A percentile compares a stretch with the other conserved stretches of the same genome.
Evolutionary conservation across 1,139 yeast species (phyloP).

Genomic region (Petasospora rhodanensis): DNA sequence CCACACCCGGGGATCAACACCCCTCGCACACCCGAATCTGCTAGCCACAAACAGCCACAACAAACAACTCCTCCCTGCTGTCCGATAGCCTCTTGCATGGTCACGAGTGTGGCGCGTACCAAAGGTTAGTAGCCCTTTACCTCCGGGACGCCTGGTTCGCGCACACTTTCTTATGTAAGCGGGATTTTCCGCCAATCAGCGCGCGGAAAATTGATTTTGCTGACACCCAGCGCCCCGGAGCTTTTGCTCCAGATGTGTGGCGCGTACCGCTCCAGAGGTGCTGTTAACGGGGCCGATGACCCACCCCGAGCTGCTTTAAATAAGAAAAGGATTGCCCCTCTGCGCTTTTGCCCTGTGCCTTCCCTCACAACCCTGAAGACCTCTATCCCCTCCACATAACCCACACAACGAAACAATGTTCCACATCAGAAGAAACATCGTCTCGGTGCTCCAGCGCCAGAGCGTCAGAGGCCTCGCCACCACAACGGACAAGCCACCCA

Average conservation of each 20-base stretch:
- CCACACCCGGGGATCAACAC: no score
- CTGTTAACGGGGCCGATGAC: slow-evolving; percentile 25
- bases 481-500: slow-evolving; percentile 36
- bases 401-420: slow-evolving; percentile 5
- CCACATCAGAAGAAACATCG: slow-evolving; percentile 13
- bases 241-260: slow-evolving; percentile 5
- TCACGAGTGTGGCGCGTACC: slow-evolving; percentile 3
- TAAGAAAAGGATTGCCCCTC: slow-evolving; percentile 1
- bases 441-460: slow-evolving; percentile 6
- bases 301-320: no score
- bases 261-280: slow-evolving; percentile 16
- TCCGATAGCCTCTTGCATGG: no score
- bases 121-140: slow-evolving; percentile 2
- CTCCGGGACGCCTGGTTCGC: slow-evolving; percentile 6
- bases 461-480: slow-evolving; percentile 21
- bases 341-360: background rate
- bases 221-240: slow-evolving; percentile 21
- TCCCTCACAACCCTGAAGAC: no score
- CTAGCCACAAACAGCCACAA: background rate
- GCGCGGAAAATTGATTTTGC: slow-evolving; percentile 14
- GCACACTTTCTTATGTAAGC: slow-evolving; percentile 2
- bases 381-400: background rate
- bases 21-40: no score
- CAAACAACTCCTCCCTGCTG: background rate
- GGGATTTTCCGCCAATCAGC: slow-evolving; percentile 15